phyloP scores from a whole-genome alignment of 75 land plant genomes.

The Sequoiadendron giganteum region DNA sequence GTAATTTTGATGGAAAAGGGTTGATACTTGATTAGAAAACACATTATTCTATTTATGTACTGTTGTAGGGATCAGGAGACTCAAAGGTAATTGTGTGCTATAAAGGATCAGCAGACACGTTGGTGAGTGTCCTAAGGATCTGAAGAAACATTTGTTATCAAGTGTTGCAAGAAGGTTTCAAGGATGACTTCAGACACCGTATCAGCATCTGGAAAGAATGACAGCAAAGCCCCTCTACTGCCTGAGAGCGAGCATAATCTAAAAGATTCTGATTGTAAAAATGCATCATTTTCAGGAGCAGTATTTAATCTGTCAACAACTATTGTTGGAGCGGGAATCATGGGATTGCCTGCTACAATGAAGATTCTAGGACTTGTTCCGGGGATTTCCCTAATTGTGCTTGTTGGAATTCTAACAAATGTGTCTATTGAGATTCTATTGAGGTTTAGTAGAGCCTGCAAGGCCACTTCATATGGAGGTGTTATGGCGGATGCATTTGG shows the following conservation, averaged over 20 bases:
- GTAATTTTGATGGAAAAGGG: not conserved
- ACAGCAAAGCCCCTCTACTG: not conserved
- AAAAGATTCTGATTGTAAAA: not conserved
- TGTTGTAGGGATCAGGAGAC: not conserved
- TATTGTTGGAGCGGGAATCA: slow-evolving; percentile 94
- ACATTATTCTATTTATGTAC: not conserved
- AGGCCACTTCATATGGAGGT: slow-evolving; percentile 58
- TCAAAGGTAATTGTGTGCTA: not conserved
- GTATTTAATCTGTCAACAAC: slow-evolving; percentile 91
- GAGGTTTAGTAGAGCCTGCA: slow-evolving; percentile 57
- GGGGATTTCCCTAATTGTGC: slow-evolving; percentile 56
- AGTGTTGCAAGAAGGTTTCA: not conserved
- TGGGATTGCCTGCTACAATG: slow-evolving; percentile 80
- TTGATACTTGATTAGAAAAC: not conserved
- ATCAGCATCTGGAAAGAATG: not conserved
- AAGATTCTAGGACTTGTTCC: slow-evolving; percentile 68
- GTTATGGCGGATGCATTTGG: slow-evolving; percentile 92
- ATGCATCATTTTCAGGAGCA: slow-evolving; percentile 14
- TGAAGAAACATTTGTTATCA: slow-evolving; percentile 4
- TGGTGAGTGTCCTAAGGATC: not conserved
- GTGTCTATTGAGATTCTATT: slow-evolving; percentile 68
- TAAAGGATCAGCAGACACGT: not conserved
- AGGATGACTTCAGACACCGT: not conserved
- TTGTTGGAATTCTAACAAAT: slow-evolving; percentile 68
- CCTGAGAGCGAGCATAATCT: not conserved